Conservation (phyloP, 2,329 filamentous ascomycete genomes). For the Ploettnerulaceae sp. region DNA sequence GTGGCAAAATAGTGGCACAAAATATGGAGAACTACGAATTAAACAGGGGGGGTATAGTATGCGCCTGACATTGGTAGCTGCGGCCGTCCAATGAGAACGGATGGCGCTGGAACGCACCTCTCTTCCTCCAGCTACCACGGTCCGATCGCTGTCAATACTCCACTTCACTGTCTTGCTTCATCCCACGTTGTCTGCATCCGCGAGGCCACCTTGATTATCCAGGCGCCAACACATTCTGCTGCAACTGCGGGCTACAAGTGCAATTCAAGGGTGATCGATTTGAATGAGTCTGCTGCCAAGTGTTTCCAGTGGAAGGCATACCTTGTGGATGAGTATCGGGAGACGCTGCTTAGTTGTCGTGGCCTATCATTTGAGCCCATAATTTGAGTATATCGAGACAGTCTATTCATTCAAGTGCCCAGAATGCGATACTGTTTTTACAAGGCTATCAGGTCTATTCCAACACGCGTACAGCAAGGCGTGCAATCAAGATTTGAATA, state of each 20-base stretch:
- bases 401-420: slow-evolving; percentile 10
- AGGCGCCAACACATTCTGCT: neutral
- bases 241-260: neutral
- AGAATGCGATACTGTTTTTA: slow-evolving; percentile 8
- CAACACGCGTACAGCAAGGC: too few species aligned
- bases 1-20: too few species aligned
- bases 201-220: neutral
- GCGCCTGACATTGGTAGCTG: too few species aligned
- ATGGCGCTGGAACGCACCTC: too few species aligned
- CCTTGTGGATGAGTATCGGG: slow-evolving; percentile 7
- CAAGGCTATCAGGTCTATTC: too few species aligned
- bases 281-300: slow-evolving; percentile 8
- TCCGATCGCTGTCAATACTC: neutral
- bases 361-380: too few species aligned
- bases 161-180: neutral
- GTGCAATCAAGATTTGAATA: too few species aligned
- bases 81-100: too few species aligned
- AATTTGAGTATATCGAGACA: slow-evolving; percentile 4
- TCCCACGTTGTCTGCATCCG: neutral
- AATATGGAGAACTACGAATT: too few species aligned
- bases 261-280: neutral
- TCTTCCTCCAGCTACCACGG: neutral
- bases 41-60: too few species aligned
- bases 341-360: slow-evolving; percentile 6
- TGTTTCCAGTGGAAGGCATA: slow-evolving; percentile 13